These are phyloP conservation scores for Batkoa obscura DNA, from an alignment of 371 early-diverging fungal species.

Conservation along the genomic window DNA sequence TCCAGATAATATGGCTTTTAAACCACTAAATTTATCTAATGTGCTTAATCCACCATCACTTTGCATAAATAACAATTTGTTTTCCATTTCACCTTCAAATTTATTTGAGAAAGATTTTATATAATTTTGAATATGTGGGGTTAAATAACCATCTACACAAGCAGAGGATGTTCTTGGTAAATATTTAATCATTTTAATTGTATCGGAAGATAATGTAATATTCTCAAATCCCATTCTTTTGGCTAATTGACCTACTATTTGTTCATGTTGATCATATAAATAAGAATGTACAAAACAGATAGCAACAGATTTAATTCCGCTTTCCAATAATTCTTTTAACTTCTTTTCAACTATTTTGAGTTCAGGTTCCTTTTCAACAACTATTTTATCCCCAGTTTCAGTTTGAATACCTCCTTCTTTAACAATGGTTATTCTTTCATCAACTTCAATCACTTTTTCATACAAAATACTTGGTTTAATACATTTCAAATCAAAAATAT, in stretches of 20 bases:
- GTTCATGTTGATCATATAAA: conserved; percentile 49
- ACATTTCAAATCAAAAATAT: conserved; percentile 83
- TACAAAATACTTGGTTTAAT: conserved; percentile 68
- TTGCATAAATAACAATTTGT: conserved; percentile 86
- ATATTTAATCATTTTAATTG: conserved; percentile 85
- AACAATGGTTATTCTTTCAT: conserved; percentile 36
- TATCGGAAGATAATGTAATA: conserved; percentile 60
- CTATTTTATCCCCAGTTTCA: conserved; percentile 71
- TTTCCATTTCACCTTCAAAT: conserved; percentile 54
- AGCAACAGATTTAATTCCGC: conserved; percentile 69
- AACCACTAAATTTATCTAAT: conserved; percentile 64
- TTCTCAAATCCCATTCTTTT: conserved; percentile 57
- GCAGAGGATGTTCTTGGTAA: conserved; percentile 85
- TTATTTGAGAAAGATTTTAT: conserved; percentile 64
- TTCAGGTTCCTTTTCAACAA: conserved; percentile 43
- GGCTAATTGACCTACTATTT: conserved; percentile 43
- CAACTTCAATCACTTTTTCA: conserved; percentile 63
- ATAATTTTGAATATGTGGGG: conserved; percentile 74
- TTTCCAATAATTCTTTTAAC: conserved; percentile 32
- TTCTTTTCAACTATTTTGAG: conserved; percentile 25
- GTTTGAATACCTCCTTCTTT: conserved; percentile 16
- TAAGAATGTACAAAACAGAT: conserved; percentile 85
- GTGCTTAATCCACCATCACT: conserved; percentile 86
- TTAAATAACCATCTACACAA: conserved; percentile 81
- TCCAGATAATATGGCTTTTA: conserved; percentile 79